Base-by-base conservation (phyloP, 1,284 basidiomycete species). In the Anthracocystis setariae region DNA sequence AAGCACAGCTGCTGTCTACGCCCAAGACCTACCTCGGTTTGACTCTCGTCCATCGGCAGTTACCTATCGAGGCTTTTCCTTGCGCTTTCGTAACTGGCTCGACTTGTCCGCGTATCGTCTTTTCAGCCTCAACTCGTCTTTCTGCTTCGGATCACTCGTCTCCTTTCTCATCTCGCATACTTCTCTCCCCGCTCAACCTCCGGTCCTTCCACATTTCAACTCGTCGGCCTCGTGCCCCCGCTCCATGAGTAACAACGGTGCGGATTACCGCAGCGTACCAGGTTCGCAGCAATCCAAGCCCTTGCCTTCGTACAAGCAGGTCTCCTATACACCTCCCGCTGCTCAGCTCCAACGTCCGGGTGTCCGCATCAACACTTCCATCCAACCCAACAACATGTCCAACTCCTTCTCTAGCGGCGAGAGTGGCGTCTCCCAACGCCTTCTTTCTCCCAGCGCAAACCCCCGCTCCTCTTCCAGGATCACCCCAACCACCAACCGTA, bases 351-450 rank as follows among this genome's bases (percentile, higher is more conserved):
- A 58, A 37, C 58, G 47, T 32, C 59, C 54, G 9, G 55, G 46
- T 20, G 25, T 38, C 5, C 42, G 43, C 15, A 40, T 35, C 20
- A 13, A 44, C 37, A 24, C 51, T 8, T 57, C 55, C 2, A 27
- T 55, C n/a, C 46, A 59, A 18, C 39, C 49, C 25, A 29, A 47
- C 18, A 57, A 29, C 46, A 60, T 48, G 45, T 70, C 62, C 3
- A 54, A 43, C 42, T 71, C 62, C 27, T 64, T 71, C 43, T 71
- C 68, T 18, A 71, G 62, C 24, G 62, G 49, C 25, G 68, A 71
- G 18, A 65, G 61, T 49, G 53, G 42, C 44, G 46, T 51, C 23
- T 45, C 47, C 9, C 62, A 57, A 23, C 62, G 62, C 25, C 54
- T 65, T 8, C 45, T 71, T 25, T n/a, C n/a, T n/a, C 61, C 61